A percentile compares a stretch with the other conserved stretches of the same genome.
These are phyloP conservation scores for Persicaria tinctoria DNA, from an alignment of 148 eudicot genomes.

Conservation along the genomic window DNA sequence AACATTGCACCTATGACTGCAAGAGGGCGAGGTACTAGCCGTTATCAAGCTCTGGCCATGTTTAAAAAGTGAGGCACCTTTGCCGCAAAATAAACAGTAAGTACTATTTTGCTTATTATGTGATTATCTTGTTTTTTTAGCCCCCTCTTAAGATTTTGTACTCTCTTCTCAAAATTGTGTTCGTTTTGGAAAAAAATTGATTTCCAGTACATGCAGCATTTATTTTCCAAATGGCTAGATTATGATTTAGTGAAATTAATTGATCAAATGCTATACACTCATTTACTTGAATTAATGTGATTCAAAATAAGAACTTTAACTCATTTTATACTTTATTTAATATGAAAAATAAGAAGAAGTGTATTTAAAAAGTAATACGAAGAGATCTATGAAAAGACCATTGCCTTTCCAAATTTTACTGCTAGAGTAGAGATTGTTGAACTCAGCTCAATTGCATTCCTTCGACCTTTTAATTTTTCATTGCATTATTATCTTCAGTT, in stretches of 20 bases:
- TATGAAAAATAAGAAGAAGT: not conserved
- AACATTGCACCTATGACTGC: slow-evolving; percentile 50
- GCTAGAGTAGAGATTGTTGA: not conserved
- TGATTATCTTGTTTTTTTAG: no score
- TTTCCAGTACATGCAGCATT: not conserved
- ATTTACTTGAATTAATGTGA: not conserved
- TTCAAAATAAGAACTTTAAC: not conserved
- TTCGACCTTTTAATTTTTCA: not conserved
- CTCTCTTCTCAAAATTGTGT: not conserved
- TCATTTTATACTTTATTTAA: not conserved
- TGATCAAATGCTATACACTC: not conserved
- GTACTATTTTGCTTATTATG: slow-evolving; percentile 11
- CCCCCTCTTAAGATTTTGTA: not conserved
- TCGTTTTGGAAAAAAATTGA: not conserved
- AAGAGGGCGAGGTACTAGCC: slow-evolving; percentile 81
- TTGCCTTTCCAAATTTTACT: not conserved
- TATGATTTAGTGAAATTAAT: not conserved
- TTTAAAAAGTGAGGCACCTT: slow-evolving; percentile 31
- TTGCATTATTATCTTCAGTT: not conserved
- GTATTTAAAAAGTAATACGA: not conserved
- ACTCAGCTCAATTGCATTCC: not conserved
- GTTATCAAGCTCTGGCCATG: slow-evolving; percentile 59
- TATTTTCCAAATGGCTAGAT: not conserved
- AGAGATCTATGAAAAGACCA: no score
- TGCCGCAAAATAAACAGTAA: slow-evolving; percentile 58